These are phyloP conservation scores for Sesbania bispinosa DNA, from an alignment of 306 rosid genomes.

Conservation along the genomic window DNA sequence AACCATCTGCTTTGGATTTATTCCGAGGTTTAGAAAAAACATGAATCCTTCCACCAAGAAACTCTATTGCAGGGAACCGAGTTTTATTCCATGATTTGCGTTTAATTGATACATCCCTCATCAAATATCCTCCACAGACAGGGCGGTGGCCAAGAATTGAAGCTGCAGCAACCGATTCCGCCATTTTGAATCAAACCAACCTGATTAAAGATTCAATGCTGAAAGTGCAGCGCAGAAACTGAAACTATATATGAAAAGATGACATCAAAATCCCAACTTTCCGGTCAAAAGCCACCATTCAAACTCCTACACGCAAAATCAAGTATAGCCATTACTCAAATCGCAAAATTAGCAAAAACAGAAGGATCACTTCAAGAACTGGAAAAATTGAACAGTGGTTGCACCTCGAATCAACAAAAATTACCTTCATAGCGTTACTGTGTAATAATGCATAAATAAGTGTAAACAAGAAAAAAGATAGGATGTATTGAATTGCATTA, in stretches of 20 bases:
- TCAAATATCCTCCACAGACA: conserved; percentile 39
- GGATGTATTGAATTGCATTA: too few species aligned
- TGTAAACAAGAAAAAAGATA: too few species aligned
- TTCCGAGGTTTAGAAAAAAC: conserved; percentile 34
- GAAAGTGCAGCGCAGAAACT: background rate
- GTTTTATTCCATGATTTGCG: conserved; percentile 31
- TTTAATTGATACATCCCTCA: conserved; percentile 41
- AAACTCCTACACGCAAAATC: conserved; percentile 26
- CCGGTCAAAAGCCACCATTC: background rate
- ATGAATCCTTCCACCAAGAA: conserved; percentile 45
- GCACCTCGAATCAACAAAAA: background rate
- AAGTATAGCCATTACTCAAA: conserved; percentile 24
- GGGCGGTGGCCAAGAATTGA: conserved; percentile 64
- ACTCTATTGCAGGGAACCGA: conserved; percentile 31
- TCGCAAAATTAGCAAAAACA: background rate
- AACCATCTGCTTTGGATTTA: conserved; percentile 30
- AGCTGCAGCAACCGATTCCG: conserved; percentile 73
- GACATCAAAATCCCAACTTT: conserved; percentile 10
- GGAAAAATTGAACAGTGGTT: too few species aligned
- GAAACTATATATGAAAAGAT: too few species aligned
- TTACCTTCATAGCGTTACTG: too few species aligned
- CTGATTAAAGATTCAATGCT: background rate
- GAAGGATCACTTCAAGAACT: background rate
- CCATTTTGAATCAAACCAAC: conserved; percentile 36
- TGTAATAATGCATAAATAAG: too few species aligned